phyloP scores from a whole-genome alignment of 2,329 filamentous ascomycete species.

The Metarhizium rileyi region DNA sequence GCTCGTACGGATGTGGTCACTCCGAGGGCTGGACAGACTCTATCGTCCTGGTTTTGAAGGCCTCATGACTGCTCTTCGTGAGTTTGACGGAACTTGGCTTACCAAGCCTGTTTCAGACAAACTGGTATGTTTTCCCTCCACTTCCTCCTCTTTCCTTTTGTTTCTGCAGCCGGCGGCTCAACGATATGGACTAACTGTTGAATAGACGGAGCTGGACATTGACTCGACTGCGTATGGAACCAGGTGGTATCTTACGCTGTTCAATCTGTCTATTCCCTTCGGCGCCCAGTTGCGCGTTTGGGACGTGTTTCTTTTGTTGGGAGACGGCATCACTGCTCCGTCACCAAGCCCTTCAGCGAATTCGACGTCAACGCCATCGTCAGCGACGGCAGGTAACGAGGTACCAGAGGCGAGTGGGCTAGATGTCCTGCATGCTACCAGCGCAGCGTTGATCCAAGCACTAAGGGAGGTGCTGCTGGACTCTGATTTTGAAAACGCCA shows the following conservation, averaged over 20 bases:
- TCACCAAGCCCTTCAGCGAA: background rate
- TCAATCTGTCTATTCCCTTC: slow-evolving; percentile 95
- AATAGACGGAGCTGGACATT: slow-evolving; percentile 64
- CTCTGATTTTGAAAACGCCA: slow-evolving; percentile 92
- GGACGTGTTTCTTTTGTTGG: slow-evolving; percentile 95
- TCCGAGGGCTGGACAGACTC: slow-evolving; percentile 74
- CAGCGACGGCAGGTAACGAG: slow-evolving; percentile 7
- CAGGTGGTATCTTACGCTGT: slow-evolving; percentile 92
- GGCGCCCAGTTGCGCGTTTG: slow-evolving; percentile 88
- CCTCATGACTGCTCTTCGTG: slow-evolving; percentile 73
- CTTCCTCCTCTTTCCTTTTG: background rate
- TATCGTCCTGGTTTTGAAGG: slow-evolving; percentile 80
- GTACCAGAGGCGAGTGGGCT: slow-evolving; percentile 41
- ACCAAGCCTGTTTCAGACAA: slow-evolving; percentile 70
- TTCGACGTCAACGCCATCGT: background rate
- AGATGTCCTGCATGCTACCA: slow-evolving; percentile 82
- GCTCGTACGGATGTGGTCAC: slow-evolving; percentile 88
- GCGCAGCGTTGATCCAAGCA: slow-evolving; percentile 82
- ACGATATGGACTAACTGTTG: background rate
- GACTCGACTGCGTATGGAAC: slow-evolving; percentile 90
- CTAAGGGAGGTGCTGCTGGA: slow-evolving; percentile 81
- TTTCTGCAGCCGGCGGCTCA: no score
- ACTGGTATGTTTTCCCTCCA: slow-evolving; percentile 48
- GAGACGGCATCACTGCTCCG: slow-evolving; percentile 23
- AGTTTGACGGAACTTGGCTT: slow-evolving; percentile 82